These are phyloP conservation scores for Prunus dulcis DNA, from an alignment of 306 rosid species.

Conservation along the genomic window DNA sequence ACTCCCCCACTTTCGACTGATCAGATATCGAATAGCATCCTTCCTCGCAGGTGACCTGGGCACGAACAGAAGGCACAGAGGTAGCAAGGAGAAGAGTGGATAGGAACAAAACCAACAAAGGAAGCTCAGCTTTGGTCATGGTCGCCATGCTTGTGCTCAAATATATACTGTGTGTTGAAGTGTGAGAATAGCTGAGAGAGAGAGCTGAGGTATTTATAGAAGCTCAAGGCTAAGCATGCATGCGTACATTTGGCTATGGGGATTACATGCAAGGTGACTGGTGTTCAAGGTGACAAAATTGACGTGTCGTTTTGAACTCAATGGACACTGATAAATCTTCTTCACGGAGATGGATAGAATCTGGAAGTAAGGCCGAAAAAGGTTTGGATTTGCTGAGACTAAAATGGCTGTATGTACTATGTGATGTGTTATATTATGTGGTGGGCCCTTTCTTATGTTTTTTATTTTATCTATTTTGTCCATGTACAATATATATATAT, in stretches of 20 bases:
- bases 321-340: too few relatives aligned
- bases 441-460: too few relatives aligned
- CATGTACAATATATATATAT: too few relatives aligned
- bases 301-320: background rate
- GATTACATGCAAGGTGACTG: background rate
- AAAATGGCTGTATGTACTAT: too few relatives aligned
- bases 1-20: too few relatives aligned
- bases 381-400: too few relatives aligned
- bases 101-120: conserved; percentile 3
- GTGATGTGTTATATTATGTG: too few relatives aligned
- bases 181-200: background rate
- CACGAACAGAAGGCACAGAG: conserved; percentile 3
- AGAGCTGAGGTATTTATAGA: background rate
- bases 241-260: background rate
- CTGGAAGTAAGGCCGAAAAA: background rate
- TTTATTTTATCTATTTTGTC: too few relatives aligned
- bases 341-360: background rate
- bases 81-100: conserved; percentile 5
- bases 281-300: background rate
- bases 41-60: too few relatives aligned
- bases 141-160: background rate
- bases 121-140: background rate
- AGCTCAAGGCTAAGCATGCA: background rate
- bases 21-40: too few relatives aligned
- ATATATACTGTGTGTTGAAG: background rate